These are phyloP conservation scores for Ganoderma lingzhi DNA, from an alignment of 1,284 basidiomycete genomes.

Conservation along the genomic window DNA sequence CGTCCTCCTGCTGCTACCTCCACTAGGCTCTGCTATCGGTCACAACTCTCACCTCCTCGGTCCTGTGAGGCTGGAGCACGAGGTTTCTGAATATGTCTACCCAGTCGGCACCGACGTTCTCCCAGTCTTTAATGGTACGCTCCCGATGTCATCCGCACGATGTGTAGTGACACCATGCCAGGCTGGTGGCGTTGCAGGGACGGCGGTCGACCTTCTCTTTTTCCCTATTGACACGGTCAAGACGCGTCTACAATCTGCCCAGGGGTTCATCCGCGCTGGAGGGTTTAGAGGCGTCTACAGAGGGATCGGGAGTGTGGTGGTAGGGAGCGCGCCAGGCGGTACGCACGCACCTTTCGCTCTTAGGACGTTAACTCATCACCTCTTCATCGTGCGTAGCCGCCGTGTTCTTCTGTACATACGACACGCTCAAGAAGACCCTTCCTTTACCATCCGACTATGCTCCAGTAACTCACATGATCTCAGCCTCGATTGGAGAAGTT, in stretches of 20 bases:
- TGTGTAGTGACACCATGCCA: conserved; percentile 40
- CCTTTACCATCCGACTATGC: conserved; percentile 66
- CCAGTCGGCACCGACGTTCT: conserved; percentile 35
- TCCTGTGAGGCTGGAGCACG: background rate
- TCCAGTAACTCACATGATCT: conserved; percentile 81
- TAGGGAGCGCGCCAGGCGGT: conserved; percentile 98
- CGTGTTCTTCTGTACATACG: conserved; percentile 95
- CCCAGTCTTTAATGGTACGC: conserved; percentile 41
- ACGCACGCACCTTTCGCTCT: conserved; percentile 36
- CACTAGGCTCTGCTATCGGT: background rate
- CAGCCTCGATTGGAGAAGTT: conserved; percentile 86
- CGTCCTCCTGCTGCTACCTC: conserved; percentile 5
- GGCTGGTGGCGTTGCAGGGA: conserved; percentile 90
- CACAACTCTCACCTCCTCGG: background rate
- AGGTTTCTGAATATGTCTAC: conserved; percentile 22
- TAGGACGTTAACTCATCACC: background rate
- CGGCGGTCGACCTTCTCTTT: conserved; percentile 93
- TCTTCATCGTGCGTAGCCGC: conserved; percentile 66
- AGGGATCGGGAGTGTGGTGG: conserved; percentile 93
- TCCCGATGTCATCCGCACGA: conserved; percentile 7
- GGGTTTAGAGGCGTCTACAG: conserved; percentile 95
- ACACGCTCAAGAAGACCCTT: conserved; percentile 82
- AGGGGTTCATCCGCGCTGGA: conserved; percentile 88
- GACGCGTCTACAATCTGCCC: conserved; percentile 89
- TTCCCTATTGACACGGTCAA: conserved; percentile 98